Evolutionary conservation across 2,329 filamentous ascomycete species (phyloP).

Genomic region (Aspergillus sp.): DNA sequence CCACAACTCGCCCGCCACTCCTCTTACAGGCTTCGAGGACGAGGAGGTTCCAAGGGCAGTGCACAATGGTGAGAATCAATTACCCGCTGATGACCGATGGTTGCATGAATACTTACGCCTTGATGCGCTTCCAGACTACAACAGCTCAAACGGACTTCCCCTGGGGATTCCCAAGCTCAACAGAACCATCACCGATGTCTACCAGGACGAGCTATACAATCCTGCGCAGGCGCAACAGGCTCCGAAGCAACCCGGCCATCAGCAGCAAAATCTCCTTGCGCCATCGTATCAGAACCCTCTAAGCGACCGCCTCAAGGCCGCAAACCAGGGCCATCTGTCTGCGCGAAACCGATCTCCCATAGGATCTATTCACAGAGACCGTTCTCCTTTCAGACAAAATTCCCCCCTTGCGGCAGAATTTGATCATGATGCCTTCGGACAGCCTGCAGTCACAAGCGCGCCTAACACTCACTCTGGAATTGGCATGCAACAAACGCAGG

Average conservation of each 20-base stretch:
- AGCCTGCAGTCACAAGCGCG: constrained; percentile 48
- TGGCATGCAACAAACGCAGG: constrained; percentile 34
- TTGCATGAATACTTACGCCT: constrained; percentile 71
- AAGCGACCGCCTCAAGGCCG: constrained; percentile 75
- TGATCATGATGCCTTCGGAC: constrained; percentile 37
- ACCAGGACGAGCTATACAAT: constrained; percentile 82
- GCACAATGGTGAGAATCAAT: constrained; percentile 59
- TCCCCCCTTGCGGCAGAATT: constrained; percentile 64
- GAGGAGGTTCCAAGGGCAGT: constrained; percentile 56
- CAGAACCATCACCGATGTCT: constrained; percentile 83
- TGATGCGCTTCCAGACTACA: constrained; percentile 60
- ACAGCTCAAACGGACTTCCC: constrained; percentile 41
- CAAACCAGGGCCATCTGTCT: constrained; percentile 72
- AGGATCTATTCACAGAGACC: constrained; percentile 61
- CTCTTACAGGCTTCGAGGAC: constrained; percentile 61
- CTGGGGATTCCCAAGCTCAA: constrained; percentile 73
- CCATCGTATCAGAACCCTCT: constrained; percentile 68
- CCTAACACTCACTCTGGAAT: constrained; percentile 39
- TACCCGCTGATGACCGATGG: constrained; percentile 48
- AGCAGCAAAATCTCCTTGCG: constrained; percentile 45
- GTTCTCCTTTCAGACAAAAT: constrained; percentile 79
- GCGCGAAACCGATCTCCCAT: constrained; percentile 64
- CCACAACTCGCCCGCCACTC: constrained; percentile 65
- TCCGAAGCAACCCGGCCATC: constrained; percentile 40
- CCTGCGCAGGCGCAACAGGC: constrained; percentile 42